Base-by-base conservation (phyloP, 257 asterid genomes). In the Solanum pinnatisectum region DNA sequence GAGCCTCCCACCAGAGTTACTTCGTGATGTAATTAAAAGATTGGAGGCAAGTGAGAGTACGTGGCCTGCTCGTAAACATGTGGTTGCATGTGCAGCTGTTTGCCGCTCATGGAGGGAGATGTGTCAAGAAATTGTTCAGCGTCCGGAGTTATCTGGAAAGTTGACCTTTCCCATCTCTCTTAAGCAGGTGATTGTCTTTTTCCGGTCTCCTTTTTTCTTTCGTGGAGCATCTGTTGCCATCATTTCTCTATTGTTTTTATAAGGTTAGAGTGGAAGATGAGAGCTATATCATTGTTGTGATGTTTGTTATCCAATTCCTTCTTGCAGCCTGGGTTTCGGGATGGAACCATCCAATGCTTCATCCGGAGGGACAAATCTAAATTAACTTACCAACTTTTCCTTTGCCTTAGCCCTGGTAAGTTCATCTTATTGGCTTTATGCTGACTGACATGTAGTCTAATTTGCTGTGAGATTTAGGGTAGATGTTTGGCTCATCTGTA, bases 91-190 rank as follows among this genome's bases (percentile, higher is more conserved):
- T 91, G 95, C 96, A 37, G 92, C 95, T 44, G 99, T 96, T 86
- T 96, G 99, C 92, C 89, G 94, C 77, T 92, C 98, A 22, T 96
- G 99, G 99, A 95, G 99, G 89, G 95, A 93, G 76, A 93, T 96
- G 96, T 94, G 98, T 89, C 90, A 89, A 84, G 99, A 96, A 88
- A 92, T 94, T 83, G 98, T 95, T 60, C 94, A 88, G 67, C 89
- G 93, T 87, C 98, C 98, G 0, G 96, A 95, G 84, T 87, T 84
- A 83, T 92, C 88, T 9, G 98, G 98, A 67, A 96, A 94, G 88
- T 87, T 95, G 90, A 96, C 98, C 76, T 95, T 96, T 90, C 98
- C 98, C 0, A 90, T 95, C 46, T 95, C 98, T 88, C 95, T 95
- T 86, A 96, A 95, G 90, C 98, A 95, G 95, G 98, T 93, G 88